Evolutionary conservation across 257 asterid genomes (phyloP).

Genomic region (Parsonsia alboflavescens): DNA sequence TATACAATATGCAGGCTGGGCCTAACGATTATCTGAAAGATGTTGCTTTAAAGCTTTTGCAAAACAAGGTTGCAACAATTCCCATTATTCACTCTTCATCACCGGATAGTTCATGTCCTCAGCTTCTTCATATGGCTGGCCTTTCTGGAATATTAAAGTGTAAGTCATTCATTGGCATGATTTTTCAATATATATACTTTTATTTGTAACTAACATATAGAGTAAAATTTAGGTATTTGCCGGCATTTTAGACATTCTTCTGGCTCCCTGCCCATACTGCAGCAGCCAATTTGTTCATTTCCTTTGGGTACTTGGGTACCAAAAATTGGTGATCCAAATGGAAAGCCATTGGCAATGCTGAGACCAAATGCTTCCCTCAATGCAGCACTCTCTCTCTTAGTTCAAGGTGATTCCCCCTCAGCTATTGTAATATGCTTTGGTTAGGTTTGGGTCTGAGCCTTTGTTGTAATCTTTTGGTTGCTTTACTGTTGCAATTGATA

Average conservation of each 20-base stretch:
- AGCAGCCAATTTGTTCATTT: slow-evolving; percentile 60
- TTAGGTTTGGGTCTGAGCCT: not conserved
- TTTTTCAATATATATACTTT: slow-evolving; percentile 2
- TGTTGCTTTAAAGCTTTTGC: slow-evolving; percentile 58
- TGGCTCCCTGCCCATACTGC: slow-evolving; percentile 71
- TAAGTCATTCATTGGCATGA: slow-evolving; percentile 27
- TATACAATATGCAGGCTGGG: slow-evolving; percentile 45
- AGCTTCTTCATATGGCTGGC: slow-evolving; percentile 66
- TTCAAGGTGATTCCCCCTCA: slow-evolving; percentile 46
- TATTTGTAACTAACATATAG: slow-evolving; percentile 16
- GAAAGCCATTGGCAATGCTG: slow-evolving; percentile 59
- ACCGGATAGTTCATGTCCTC: slow-evolving; percentile 56
- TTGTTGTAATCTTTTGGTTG: not conserved
- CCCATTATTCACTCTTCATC: slow-evolving; percentile 67
- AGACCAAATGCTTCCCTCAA: slow-evolving; percentile 58
- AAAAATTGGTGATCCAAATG: slow-evolving; percentile 59
- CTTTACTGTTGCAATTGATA: not conserved
- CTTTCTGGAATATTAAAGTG: slow-evolving; percentile 69
- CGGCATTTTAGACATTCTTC: slow-evolving; percentile 70
- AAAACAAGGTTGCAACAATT: slow-evolving; percentile 50
- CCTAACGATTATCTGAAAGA: slow-evolving; percentile 62
- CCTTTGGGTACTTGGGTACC: slow-evolving; percentile 83
- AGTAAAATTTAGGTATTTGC: slow-evolving; percentile 48
- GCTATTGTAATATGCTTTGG: slow-evolving; percentile 5
- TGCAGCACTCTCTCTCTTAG: slow-evolving; percentile 56